Base-by-base conservation (phyloP, 306 rosid genomes). In the Gleditsia sinensis region DNA sequence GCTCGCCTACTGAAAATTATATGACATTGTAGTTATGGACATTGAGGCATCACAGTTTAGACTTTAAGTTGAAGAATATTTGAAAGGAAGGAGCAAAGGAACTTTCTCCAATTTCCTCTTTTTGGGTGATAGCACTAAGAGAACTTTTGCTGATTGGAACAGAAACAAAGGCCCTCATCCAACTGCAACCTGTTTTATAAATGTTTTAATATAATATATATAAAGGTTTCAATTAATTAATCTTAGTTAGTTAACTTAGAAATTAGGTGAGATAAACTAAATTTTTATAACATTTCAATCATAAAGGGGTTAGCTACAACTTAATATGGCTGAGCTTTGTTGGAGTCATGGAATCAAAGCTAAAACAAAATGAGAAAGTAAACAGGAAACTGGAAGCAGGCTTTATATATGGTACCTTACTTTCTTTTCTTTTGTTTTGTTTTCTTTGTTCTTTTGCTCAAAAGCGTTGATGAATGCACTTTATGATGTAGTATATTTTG, bases 281-380 rank as follows among this genome's bases (percentile, higher is more conserved):
- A 40, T 65, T 40, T 36, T 54, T 40, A 40, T 1, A 43, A 23
- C 8, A 1, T 27, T 27, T 5, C 27, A 72, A 43, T 58, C n/a
- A 63, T 60, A 17, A 64, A 37, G 53, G 67, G 73, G 64, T 33
- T 13, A 48, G 8, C 25, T 20, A 43, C 61, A 69, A 36, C 10
- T 40, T 54, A 50, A 59, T 75, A 28, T 6, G 65, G 58, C 45
- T 64, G 55, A 74, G 32, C 24, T 28, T 78, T 34, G 83, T 27
- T 24, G 59, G 84, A 78, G 66, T 71, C 85, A 48, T n/a, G n/a
- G n/a, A 71, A 33, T 33, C 43, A 33, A 81, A 78, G 85, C 50
- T 17, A 85, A 28, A 43, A 19, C 1, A 19, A n/a, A 7, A 36
- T 13, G 9, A 24, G 17, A 16, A 46, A 54, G 13, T 36, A 23